These are phyloP conservation scores for Cardamine chenopodiifolia DNA, from an alignment of 345 rosid genomes.

Conservation along the genomic window DNA sequence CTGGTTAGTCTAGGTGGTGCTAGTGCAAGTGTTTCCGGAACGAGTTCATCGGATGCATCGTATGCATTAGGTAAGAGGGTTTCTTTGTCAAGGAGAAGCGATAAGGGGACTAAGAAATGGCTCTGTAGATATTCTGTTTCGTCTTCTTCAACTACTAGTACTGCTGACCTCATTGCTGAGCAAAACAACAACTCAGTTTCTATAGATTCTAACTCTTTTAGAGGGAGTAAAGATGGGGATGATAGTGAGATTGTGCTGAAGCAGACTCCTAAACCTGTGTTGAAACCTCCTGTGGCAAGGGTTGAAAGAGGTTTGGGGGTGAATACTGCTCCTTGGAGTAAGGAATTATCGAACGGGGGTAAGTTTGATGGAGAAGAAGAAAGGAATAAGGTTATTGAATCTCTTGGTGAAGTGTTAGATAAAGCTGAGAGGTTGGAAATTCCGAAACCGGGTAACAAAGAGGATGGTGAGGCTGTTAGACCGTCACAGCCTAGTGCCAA, in stretches of 20 bases:
- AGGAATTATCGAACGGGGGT: conserved; percentile 29
- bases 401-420: conserved; percentile 88
- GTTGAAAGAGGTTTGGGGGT: conserved; percentile 39
- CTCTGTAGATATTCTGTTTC: conserved; percentile 82
- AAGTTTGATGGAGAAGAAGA: conserved; percentile 52
- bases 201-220: conserved; percentile 52
- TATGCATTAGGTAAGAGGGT: conserved; percentile 65
- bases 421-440: conserved; percentile 83
- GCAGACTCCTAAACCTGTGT: conserved; percentile 79
- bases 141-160: conserved; percentile 42
- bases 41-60: conserved; percentile 51
- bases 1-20: conserved; percentile 56
- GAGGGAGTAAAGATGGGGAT: conserved; percentile 46
- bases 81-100: conserved; percentile 52
- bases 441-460: conserved; percentile 45
- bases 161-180: conserved; percentile 75
- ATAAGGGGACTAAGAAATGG: conserved; percentile 61
- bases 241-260: conserved; percentile 65
- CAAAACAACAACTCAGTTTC: conserved; percentile 56
- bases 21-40: conserved; percentile 49
- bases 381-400: conserved; percentile 74
- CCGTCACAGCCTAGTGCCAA: conserved; percentile 37
- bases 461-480: conserved; percentile 45
- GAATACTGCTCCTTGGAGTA: conserved; percentile 49
- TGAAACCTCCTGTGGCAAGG: conserved; percentile 55